phyloP scores from a whole-genome alignment of 768 basidiomycete species.

The Lactarius evosmus region DNA sequence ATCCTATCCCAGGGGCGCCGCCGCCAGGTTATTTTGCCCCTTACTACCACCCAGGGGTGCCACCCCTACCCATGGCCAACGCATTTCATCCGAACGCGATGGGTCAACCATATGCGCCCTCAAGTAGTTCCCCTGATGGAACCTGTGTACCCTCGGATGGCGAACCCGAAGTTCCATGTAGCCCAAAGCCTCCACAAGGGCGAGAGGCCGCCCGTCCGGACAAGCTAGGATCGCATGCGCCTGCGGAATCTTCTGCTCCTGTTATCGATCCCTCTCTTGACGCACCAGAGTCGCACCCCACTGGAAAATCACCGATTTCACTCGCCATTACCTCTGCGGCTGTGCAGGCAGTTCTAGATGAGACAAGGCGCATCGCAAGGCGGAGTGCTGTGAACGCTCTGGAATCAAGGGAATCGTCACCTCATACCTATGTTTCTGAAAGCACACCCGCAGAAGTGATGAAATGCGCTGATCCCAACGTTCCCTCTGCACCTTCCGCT shows the following conservation, averaged over 20 bases:
- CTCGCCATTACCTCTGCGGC: slow-evolving; percentile 30
- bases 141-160: slow-evolving; percentile 12
- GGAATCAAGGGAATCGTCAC: slow-evolving; percentile 11
- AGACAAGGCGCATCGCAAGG: slow-evolving; percentile 35
- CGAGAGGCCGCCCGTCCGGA: slow-evolving; percentile 7
- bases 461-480: not conserved
- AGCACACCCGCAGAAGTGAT: not conserved
- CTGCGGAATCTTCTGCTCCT: slow-evolving; percentile 24
- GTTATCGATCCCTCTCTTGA: slow-evolving; percentile 43
- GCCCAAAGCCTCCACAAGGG: slow-evolving; percentile 19
- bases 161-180: slow-evolving; percentile 9
- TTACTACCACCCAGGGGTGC: slow-evolving; percentile 28
- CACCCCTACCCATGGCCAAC: slow-evolving; percentile 29
- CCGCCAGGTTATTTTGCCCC: slow-evolving; percentile 21
- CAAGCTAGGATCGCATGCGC: slow-evolving; percentile 2
- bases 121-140: slow-evolving; percentile 10
- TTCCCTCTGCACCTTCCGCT: slow-evolving; percentile 35
- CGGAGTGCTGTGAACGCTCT: not conserved
- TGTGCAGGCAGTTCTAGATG: slow-evolving; percentile 38
- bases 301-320: slow-evolving; percentile 24
- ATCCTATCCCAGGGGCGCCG: slow-evolving; percentile 21
- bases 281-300: slow-evolving; percentile 25
- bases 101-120: slow-evolving; percentile 6
- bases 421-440: slow-evolving; percentile 11
- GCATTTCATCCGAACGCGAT: slow-evolving; percentile 11